Evolutionary conservation across 495 filamentous ascomycete species (phyloP).

Genomic region (Aspergillus sparsus): DNA sequence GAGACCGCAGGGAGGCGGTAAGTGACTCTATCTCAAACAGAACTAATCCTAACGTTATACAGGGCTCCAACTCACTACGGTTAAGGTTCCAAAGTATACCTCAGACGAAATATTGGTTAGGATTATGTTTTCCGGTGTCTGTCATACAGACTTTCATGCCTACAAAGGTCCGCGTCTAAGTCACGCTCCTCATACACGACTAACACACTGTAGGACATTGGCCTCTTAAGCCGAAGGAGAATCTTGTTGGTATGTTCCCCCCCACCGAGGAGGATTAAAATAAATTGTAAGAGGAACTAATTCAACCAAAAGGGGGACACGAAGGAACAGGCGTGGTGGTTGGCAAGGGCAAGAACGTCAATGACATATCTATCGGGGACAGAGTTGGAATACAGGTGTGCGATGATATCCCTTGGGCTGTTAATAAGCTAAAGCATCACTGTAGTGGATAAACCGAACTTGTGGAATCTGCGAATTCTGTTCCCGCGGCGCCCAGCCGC

Average conservation of each 20-base stretch:
- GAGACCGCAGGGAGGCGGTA: too few relatives aligned
- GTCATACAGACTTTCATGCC: constrained; percentile 79
- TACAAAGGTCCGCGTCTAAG: constrained; percentile 53
- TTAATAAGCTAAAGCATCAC: background rate
- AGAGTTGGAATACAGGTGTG: constrained; percentile 15
- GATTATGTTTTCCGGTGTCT: constrained; percentile 85
- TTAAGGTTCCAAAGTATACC: constrained; percentile 66
- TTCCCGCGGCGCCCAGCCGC: constrained; percentile 2
- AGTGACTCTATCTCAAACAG: too few relatives aligned
- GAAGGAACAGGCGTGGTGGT: constrained; percentile 12
- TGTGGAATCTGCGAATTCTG: constrained; percentile 23
- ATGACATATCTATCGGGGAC: constrained; percentile 9
- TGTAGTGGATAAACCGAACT: constrained; percentile 17
- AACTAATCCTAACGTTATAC: too few relatives aligned
- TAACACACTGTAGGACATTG: constrained; percentile 9
- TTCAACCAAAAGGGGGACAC: constrained; percentile 12
- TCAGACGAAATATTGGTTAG: constrained; percentile 82
- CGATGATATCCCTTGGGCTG: background rate
- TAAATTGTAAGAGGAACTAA: background rate
- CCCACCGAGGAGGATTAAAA: too few relatives aligned
- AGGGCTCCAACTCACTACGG: too few relatives aligned
- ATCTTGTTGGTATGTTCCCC: constrained; percentile 12
- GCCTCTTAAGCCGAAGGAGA: constrained; percentile 2
- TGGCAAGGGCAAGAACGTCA: background rate
- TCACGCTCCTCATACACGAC: background rate